Evolutionary conservation across 805 yeast species (phyloP), one percentile per base, ranked within the genome.

Genomic region (Candida tammaniensis): DNA sequence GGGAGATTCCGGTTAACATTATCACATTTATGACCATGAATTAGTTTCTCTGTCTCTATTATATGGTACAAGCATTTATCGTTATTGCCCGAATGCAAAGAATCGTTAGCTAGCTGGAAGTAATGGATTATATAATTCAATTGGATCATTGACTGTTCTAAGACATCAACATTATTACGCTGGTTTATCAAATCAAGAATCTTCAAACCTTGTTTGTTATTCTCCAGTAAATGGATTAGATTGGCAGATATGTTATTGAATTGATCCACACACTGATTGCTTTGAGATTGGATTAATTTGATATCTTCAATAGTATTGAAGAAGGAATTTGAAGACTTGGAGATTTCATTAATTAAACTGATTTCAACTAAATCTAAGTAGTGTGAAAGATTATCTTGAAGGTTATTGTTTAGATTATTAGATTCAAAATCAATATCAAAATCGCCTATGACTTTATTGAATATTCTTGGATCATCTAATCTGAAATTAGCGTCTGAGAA

Each of bases 281-380:
- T 76, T 42, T 74, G 75, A 2, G 57, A 51, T 30, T 80, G 75
- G 22, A 89, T 78, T 6, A 65, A 68, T 47, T 80, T 79, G 37
- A 93, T 72, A 43, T 87, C 95, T 35, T 80, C 86, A 35, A 94
- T 64, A 0, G 96, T 89, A 33, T 78, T 78, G 59, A 88, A 88
- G 52, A 93, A 91, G 6, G 89, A 80, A 34, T 79, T 78, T 0
- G 96, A 86, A 0, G 96, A 83, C 43, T 76, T 75, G 3, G 95
- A 82, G 20, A 93, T 87, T 56, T 88, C 96, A 24, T 76, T 70
- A 13, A 89, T 83, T 26, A 91, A 61, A 41, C 83, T 81, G 23
- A 85, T 68, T 58, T 91, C 98, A 1, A 91, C 87, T 0, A 79
- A 70, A 53, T 93, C 98, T 36, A 93, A 66, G 51, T 88, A 87